Percentiles rank a stretch among this genome's conserved stretches.
Evolutionary conservation across 2,329 filamentous ascomycete species (phyloP).

Genomic region (Penicillium sp.): DNA sequence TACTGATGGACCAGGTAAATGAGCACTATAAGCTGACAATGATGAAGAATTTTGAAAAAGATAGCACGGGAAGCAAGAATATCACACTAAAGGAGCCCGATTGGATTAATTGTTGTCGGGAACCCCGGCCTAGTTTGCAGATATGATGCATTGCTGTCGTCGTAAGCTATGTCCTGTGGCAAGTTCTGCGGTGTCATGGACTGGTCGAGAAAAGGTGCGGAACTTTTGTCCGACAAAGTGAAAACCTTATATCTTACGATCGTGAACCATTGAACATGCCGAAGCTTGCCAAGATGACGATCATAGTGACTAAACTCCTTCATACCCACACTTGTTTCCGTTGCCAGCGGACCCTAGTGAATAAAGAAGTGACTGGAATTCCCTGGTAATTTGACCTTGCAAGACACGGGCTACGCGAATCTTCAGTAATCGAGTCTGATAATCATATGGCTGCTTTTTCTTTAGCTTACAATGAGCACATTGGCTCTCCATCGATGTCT

Average conservation of each 20-base stretch:
- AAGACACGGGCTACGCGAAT: too few relatives aligned
- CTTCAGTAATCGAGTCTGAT: too few relatives aligned
- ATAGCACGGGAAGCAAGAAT: neutral
- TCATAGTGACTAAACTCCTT: slow-evolving; percentile 20
- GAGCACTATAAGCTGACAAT: neutral
- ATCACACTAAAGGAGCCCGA: neutral
- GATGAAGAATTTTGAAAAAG: neutral
- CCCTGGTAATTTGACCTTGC: too few relatives aligned
- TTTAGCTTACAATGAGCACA: too few relatives aligned
- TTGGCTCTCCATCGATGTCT: too few relatives aligned
- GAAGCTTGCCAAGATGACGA: neutral
- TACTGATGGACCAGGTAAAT: neutral
- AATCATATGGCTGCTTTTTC: too few relatives aligned
- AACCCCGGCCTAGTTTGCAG: neutral
- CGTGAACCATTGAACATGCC: neutral
- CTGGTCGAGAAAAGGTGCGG: slow-evolving; percentile 5
- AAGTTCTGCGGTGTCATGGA: neutral
- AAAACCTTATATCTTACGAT: neutral
- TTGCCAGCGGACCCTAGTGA: neutral
- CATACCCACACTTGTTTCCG: neutral
- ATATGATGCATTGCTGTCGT: slow-evolving; percentile 25
- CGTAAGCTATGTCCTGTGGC: neutral
- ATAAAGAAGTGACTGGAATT: neutral
- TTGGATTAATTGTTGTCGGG: neutral
- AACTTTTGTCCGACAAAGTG: slow-evolving; percentile 13